Percentiles rank a stretch among this genome's conserved stretches.
Evolutionary conservation across 495 filamentous ascomycete species (phyloP).

Genomic region (Lichenothelia convexa): DNA sequence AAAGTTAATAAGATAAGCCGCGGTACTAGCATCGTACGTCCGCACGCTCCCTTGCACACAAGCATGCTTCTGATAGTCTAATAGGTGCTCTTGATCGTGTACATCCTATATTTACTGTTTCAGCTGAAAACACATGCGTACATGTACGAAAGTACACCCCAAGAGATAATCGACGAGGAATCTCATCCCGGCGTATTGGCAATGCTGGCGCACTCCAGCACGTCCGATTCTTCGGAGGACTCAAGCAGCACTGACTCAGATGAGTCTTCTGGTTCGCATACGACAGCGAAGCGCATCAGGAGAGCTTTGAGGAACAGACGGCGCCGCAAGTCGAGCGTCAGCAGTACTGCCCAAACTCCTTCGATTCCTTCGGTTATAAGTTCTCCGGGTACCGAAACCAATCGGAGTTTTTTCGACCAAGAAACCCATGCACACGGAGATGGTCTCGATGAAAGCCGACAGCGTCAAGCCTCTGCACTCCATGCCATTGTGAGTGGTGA

Average conservation of each 20-base stretch:
- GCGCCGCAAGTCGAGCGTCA: slow-evolving; percentile 55
- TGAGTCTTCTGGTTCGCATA: slow-evolving; percentile 47
- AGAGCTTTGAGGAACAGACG: slow-evolving; percentile 45
- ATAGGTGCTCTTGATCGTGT: slow-evolving; percentile 64
- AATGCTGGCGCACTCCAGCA: slow-evolving; percentile 50
- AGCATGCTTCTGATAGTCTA: slow-evolving; percentile 3
- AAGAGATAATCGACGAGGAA: slow-evolving; percentile 77
- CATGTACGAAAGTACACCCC: slow-evolving; percentile 77
- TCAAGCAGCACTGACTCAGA: slow-evolving; percentile 48
- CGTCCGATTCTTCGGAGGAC: slow-evolving; percentile 31
- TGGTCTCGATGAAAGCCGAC: background rate
- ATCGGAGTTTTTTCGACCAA: slow-evolving; percentile 14
- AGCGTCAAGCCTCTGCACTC: slow-evolving; percentile 11
- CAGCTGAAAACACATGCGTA: slow-evolving; percentile 85
- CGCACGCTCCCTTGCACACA: background rate
- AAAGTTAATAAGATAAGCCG: slow-evolving; percentile 68
- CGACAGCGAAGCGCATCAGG: slow-evolving; percentile 55
- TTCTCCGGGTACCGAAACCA: slow-evolving; percentile 23
- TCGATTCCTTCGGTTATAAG: slow-evolving; percentile 24
- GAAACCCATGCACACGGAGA: background rate
- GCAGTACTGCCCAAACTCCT: slow-evolving; percentile 39
- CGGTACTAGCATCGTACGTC: slow-evolving; percentile 62
- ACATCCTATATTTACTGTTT: slow-evolving; percentile 71
- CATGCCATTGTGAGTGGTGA: slow-evolving; percentile 26
- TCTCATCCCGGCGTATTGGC: slow-evolving; percentile 69